Evolutionary conservation across 805 yeast species (phyloP).

Genomic region (Blastobotrys attinorum): DNA sequence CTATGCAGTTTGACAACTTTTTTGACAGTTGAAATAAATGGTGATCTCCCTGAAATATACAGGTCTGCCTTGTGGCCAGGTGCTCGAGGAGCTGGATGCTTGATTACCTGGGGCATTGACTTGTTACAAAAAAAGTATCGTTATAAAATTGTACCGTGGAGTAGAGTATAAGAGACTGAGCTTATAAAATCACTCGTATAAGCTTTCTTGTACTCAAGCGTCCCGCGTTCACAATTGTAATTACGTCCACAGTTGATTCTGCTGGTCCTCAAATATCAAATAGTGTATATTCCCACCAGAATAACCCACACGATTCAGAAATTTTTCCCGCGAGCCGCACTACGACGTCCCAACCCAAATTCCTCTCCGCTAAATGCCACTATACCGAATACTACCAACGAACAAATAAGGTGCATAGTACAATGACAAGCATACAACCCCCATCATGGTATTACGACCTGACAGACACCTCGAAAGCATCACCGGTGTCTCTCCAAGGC

Average conservation of each 20-base stretch:
- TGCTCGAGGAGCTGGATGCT: conserved; percentile 45
- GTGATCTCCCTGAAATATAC: conserved; percentile 57
- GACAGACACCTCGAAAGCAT: conserved; percentile 11
- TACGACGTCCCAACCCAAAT: neutral
- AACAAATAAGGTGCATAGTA: too few relatives aligned
- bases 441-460: conserved; percentile 26
- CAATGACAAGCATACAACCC: conserved; percentile 3
- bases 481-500: conserved; percentile 3
- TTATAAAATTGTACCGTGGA: neutral
- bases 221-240: too few relatives aligned
- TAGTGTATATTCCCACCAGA: too few relatives aligned
- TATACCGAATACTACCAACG: neutral
- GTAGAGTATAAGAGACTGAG: neutral
- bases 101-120: too few relatives aligned
- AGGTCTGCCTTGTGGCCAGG: conserved; percentile 40
- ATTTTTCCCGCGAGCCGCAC: neutral
- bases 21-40: conserved; percentile 66
- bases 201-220: neutral
- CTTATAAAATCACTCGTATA: neutral
- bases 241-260: too few relatives aligned
- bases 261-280: too few relatives aligned
- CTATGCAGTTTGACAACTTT: conserved; percentile 47
- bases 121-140: too few relatives aligned
- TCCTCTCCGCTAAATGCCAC: neutral
- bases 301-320: too few relatives aligned